A percentile compares a stretch with the other conserved stretches of the same genome.
Conservation (phyloP, 163 green algal genomes). For the Scenedesmus sp. region DNA sequence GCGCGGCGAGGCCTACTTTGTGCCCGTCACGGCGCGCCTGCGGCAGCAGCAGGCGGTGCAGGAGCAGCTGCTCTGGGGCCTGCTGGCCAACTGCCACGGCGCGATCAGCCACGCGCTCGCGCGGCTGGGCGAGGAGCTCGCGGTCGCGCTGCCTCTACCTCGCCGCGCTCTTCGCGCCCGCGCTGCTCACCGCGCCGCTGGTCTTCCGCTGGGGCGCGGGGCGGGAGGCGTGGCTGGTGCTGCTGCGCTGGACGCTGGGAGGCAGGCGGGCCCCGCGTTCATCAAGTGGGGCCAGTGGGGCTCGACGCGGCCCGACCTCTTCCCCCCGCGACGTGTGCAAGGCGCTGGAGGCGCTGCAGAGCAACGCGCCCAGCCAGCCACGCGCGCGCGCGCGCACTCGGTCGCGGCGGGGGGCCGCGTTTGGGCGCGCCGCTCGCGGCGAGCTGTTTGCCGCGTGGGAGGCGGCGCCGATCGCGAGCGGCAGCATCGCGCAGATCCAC, state of each 20-base stretch:
- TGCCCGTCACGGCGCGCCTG: slow-evolving; percentile 19
- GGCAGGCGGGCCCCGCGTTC: slow-evolving; percentile 80
- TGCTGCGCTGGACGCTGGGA: slow-evolving; percentile 80
- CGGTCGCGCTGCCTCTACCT: slow-evolving; percentile 64
- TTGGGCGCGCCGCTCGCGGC: slow-evolving; percentile 57
- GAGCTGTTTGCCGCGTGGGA: slow-evolving; percentile 92
- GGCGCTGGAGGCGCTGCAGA: slow-evolving; percentile 85
- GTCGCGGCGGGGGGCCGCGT: slow-evolving; percentile 54
- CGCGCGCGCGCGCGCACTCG: slow-evolving; percentile 64
- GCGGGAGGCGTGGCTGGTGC: slow-evolving; percentile 69
- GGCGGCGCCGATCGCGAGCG: slow-evolving; percentile 81
- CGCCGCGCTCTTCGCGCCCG: slow-evolving; percentile 72
- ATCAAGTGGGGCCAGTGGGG: slow-evolving; percentile 99
- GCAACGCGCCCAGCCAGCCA: slow-evolving; percentile 59
- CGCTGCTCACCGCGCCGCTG: slow-evolving; percentile 61
- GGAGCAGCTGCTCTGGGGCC: slow-evolving; percentile 17
- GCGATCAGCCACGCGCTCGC: slow-evolving; percentile 32
- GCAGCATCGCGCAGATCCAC: slow-evolving; percentile 94
- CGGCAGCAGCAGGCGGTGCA: slow-evolving; percentile 7
- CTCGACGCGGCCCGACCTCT: slow-evolving; percentile 90
- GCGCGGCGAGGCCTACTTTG: slow-evolving; percentile 15
- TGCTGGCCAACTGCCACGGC: background rate
- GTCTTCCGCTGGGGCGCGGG: slow-evolving; percentile 43
- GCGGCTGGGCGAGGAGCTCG: slow-evolving; percentile 56
- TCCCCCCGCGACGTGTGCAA: slow-evolving; percentile 86